These are phyloP conservation scores for Dioscorea dumetorum DNA, from an alignment of 106 monocot species.

Conservation along the genomic window DNA sequence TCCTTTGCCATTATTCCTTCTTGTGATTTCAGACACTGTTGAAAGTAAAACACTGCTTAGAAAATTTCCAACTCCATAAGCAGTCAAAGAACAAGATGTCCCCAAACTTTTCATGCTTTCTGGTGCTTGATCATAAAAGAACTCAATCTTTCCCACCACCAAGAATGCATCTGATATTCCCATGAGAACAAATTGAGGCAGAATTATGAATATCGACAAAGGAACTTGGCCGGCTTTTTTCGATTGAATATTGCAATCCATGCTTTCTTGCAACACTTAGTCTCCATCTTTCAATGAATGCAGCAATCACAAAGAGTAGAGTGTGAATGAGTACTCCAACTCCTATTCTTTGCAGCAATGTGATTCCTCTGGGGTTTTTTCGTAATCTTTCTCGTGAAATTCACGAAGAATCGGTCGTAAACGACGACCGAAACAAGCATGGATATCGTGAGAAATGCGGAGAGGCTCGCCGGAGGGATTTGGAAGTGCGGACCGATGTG, in stretches of 20 bases:
- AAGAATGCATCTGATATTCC: constrained; percentile 49
- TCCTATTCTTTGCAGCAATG: constrained; percentile 37
- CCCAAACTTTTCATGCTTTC: constrained; percentile 16
- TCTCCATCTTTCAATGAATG: constrained; percentile 22
- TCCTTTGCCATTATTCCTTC: not conserved
- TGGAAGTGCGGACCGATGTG: constrained; percentile 13
- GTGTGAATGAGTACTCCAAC: constrained; percentile 29
- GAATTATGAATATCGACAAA: constrained; percentile 31
- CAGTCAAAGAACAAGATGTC: not conserved
- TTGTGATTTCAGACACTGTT: not conserved
- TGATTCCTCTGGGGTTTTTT: constrained; percentile 54
- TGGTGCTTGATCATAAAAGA: not conserved
- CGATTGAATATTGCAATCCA: too few species aligned
- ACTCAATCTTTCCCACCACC: constrained; percentile 24
- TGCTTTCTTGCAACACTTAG: constrained; percentile 9
- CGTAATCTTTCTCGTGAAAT: constrained; percentile 16
- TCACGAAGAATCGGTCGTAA: constrained; percentile 38
- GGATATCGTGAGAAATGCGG: constrained; percentile 33
- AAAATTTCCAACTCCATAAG: constrained; percentile 6
- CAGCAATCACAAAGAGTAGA: constrained; percentile 26
- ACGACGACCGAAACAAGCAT: constrained; percentile 44
- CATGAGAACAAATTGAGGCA: constrained; percentile 55
- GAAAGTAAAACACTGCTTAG: not conserved
- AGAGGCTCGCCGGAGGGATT: constrained; percentile 17
- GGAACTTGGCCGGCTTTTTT: not conserved